Evolutionary conservation across 176 grass and related monocot genomes (phyloP).

Genomic region (Phragmites australis): DNA sequence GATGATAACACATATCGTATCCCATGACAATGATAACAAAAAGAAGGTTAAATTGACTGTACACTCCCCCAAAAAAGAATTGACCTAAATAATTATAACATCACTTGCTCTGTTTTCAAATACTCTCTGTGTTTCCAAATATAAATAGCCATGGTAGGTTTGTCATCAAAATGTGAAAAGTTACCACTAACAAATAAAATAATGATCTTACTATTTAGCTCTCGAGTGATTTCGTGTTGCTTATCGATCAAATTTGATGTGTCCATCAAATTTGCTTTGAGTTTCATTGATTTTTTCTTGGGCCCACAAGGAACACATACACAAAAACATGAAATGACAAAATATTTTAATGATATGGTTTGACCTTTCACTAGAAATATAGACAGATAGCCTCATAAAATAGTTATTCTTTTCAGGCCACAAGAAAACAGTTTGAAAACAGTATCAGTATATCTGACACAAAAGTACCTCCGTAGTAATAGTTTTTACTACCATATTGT

Average conservation of each 20-base stretch:
- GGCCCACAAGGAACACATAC: not conserved
- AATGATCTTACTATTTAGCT: not conserved
- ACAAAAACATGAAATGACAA: not conserved
- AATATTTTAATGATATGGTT: not conserved
- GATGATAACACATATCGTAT: constrained; percentile 15
- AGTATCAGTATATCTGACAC: not conserved
- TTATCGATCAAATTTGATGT: not conserved
- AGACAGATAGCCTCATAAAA: not conserved
- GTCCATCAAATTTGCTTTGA: not conserved
- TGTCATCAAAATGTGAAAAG: constrained; percentile 16
- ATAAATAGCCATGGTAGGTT: constrained; percentile 1
- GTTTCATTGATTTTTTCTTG: not conserved
- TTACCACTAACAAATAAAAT: constrained; percentile 8
- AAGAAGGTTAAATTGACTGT: constrained; percentile 10
- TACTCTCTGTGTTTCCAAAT: not conserved
- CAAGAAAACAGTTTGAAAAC: not conserved
- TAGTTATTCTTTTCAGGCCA: not conserved
- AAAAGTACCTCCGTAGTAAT: not conserved
- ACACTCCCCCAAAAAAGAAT: not conserved
- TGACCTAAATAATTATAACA: constrained; percentile 15
- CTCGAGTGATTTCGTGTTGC: not conserved
- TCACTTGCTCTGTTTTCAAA: not conserved
- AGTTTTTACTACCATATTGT: not conserved
- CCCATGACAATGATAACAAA: not conserved
- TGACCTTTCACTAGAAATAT: not conserved